Evolutionary conservation across 805 yeast species (phyloP).

Genomic region (Yarrowia keelungensis): DNA sequence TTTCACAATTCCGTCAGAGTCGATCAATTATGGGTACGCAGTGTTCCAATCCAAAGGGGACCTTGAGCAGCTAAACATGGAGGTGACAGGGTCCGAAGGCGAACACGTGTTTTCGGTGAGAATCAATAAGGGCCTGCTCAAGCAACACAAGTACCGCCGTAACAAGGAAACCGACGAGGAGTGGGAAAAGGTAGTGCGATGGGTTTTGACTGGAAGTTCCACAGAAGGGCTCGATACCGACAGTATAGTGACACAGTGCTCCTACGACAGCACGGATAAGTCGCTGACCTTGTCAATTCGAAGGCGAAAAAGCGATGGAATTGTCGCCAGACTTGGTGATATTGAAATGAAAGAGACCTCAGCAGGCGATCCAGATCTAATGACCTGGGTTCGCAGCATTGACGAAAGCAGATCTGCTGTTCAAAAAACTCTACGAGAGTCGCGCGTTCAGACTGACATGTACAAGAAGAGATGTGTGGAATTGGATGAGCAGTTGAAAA

Average conservation of each 20-base stretch:
- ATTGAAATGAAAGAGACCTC: constrained; percentile 29
- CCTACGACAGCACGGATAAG: constrained; percentile 35
- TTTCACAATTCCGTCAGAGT: constrained; percentile 23
- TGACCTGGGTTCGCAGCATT: constrained; percentile 16
- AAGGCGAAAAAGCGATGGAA: constrained; percentile 19
- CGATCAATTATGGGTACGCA: constrained; percentile 23
- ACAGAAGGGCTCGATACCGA: constrained; percentile 1
- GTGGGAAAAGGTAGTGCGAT: constrained; percentile 28
- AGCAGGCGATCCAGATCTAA: constrained; percentile 26
- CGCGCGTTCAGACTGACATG: constrained; percentile 16
- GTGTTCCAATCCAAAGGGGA: constrained; percentile 33
- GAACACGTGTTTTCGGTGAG: constrained; percentile 18
- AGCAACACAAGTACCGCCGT: constrained; percentile 29
- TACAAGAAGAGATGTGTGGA: constrained; percentile 14
- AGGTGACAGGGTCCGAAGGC: constrained; percentile 32
- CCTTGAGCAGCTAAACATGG: constrained; percentile 19
- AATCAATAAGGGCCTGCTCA: constrained; percentile 22
- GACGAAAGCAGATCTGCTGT: constrained; percentile 15
- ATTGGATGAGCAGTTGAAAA: constrained; percentile 40
- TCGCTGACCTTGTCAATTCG: constrained; percentile 23
- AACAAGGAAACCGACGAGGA: constrained; percentile 38
- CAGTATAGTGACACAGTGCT: constrained; percentile 10
- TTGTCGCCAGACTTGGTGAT: constrained; percentile 17
- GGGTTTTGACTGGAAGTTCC: constrained; percentile 32
- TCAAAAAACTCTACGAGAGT: constrained; percentile 11